Evolutionary conservation across 164 flowering plant species (phyloP).

Genomic region (Annona squamosa): DNA sequence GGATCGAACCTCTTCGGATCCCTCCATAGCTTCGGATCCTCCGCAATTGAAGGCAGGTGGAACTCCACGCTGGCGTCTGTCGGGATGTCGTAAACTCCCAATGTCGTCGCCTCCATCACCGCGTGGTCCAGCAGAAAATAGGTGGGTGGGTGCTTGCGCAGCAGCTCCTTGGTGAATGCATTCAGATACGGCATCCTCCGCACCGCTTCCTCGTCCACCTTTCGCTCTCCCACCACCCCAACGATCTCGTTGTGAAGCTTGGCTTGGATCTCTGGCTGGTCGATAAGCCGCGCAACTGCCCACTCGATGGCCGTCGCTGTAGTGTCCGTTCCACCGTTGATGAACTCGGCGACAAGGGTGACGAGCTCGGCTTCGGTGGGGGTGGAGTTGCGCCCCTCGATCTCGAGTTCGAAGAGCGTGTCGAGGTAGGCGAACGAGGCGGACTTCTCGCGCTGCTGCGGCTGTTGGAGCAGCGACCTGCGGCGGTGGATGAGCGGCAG

Average conservation of each 20-base stretch:
- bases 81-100: slow-evolving; percentile 80
- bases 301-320: slow-evolving; percentile 88
- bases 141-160: slow-evolving; percentile 92
- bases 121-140: slow-evolving; percentile 72
- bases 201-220: slow-evolving; percentile 61
- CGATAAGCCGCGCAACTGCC: slow-evolving; percentile 72
- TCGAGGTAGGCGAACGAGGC: slow-evolving; percentile 74
- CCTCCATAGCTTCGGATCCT: slow-evolving; percentile 68
- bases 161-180: slow-evolving; percentile 64
- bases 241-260: slow-evolving; percentile 52
- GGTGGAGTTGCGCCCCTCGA: slow-evolving; percentile 56
- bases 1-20: slow-evolving; percentile 68
- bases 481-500: slow-evolving; percentile 56
- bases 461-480: slow-evolving; percentile 27
- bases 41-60: slow-evolving; percentile 45
- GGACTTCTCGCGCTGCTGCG: slow-evolving; percentile 25
- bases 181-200: slow-evolving; percentile 68
- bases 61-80: slow-evolving; percentile 52
- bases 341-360: slow-evolving; percentile 78
- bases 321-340: slow-evolving; percentile 97
- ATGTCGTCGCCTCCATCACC: slow-evolving; percentile 47
- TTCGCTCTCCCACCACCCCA: slow-evolving; percentile 36
- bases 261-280: slow-evolving; percentile 52
- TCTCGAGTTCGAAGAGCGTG: slow-evolving; percentile 64
- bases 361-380: slow-evolving; percentile 63